Base-by-base conservation (phyloP, 148 eudicot species). In the Chenopodium formosanum region DNA sequence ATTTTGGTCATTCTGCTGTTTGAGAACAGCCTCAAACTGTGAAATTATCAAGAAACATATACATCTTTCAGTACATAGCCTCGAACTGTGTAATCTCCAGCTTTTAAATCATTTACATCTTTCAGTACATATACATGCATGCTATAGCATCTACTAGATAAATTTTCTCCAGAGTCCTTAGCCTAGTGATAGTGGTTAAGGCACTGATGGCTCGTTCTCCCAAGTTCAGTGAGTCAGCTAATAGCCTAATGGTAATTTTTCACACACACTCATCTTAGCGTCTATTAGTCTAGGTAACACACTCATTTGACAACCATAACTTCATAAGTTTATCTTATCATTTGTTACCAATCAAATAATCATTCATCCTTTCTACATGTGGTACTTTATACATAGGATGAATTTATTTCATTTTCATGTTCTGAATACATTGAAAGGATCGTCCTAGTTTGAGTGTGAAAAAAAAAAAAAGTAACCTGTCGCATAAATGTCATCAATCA, bases 11-110 rank as follows among this genome's bases (percentile, higher is more conserved):
- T 5, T 40, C 44, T 87, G 87, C 75, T 89, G 83, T 77, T 82
- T 85, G 74, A 91, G 78, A 78, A 87, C 90, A 34, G 86, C 92
- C 76, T 90, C 95, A 84, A 94, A 94, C 98, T 94, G 91, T 25
- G 17, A 82, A 68, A 29, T n/a, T 78, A 31, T 32, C 20, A 32
- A 27, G 12, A 37, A 29, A 70, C 29, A 40, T 5, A 40, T 40
- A 40, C 44, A 40, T 40, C 44, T 40, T 40, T 40, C 44, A 40
- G 44, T 40, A 40, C 44, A 40, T 37, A 40, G 44, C 44, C 44
- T 40, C 7, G 44, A 66, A 11, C 0, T 13, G 50, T 25, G n/a
- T 16, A 74, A 67, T 69, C 80, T 64, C 77, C 31, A 71, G 58
- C 74, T 70, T 84, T 70, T 27, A 40, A 47, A 73, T 48, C 37